Percentiles rank a stretch among this genome's conserved stretches.
phyloP scores from a whole-genome alignment of 306 rosid genomes.

The Sesbania bispinosa region DNA sequence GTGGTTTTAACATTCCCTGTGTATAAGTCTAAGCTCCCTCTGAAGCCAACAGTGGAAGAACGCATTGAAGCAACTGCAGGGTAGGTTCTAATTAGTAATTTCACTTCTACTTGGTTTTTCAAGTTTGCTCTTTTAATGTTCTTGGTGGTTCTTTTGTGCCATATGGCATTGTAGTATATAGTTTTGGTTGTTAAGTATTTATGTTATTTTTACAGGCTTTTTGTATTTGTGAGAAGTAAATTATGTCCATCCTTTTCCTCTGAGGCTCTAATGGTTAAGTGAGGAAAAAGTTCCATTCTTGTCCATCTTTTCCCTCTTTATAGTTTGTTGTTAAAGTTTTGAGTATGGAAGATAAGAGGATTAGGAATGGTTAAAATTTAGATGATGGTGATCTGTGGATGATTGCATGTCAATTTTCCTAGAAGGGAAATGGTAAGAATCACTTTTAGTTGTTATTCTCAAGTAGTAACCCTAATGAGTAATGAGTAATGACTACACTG shows the following conservation, averaged over 20 bases:
- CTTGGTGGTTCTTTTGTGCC: not conserved
- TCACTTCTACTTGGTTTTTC: not conserved
- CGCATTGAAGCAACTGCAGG: conserved; percentile 72
- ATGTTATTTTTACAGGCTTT: not conserved
- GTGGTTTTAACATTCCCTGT: conserved; percentile 94
- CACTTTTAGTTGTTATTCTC: not conserved
- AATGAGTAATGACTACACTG: not conserved
- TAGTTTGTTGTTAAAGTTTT: not conserved
- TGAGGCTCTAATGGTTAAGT: no score
- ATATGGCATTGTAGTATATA: not conserved
- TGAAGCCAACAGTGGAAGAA: conserved; percentile 56
- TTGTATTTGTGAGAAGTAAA: not conserved
- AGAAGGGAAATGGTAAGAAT: no score
- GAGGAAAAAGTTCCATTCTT: no score
- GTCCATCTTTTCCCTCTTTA: not conserved
- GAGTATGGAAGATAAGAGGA: not conserved
- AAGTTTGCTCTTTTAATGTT: not conserved
- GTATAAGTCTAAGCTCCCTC: conserved; percentile 73
- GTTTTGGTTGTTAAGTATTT: not conserved
- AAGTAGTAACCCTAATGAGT: not conserved
- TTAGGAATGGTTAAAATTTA: not conserved
- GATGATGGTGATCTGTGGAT: not conserved
- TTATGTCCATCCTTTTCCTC: not conserved
- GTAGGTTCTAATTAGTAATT: conserved; percentile 47
- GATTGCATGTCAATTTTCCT: not conserved